Evolutionary conservation across 163 green algal species (phyloP), one percentile per base, ranked within the genome.

Genomic region (Chlorella variabilis): DNA sequence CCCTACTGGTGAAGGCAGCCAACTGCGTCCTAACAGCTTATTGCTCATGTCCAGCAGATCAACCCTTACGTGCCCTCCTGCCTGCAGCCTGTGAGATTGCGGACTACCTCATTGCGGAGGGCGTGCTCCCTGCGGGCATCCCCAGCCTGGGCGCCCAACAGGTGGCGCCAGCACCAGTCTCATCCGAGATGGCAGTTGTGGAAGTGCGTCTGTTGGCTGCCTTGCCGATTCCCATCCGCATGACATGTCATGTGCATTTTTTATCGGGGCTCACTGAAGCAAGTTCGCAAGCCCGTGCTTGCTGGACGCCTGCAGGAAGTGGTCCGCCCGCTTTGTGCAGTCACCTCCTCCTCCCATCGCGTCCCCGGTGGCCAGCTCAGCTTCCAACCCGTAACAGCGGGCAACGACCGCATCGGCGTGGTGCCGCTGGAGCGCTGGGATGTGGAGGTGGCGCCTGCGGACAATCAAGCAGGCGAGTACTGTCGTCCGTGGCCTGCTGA

Each of bases 371-470:
- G 80, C 36, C 56, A 63, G 54, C 78, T 84, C 49, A 15, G 4
- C 76, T 58, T 42, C 39, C 66, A 48, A 51, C 67, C 38, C 1
- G 34, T 4, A 25, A 15, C 6, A 0, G 7, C 18, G 7, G 54
- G 76, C 51, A 89, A 85, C 45, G 84, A 89, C n/a, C 80, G 84
- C 54, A 84, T 89, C 65, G 69, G 51, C n/a, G 5, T n/a, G 2
- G 87, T 91, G 42, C 92, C 92, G 1, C 86, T 90, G 63, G 66
- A 84, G 9, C 78, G 85, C 36, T 94, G 90, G 88, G 93, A 96
- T 75, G 83, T 91, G 7, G 93, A 96, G 36, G 3, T 71, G 49
- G 41, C 59, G 9, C 71, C 84, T 3, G 33, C 80, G 18, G 81
- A 89, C 45, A 79, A 74, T 48, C 58, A 42, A 31, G 56, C 58